These are phyloP conservation scores for Erodium texanum DNA, from an alignment of 441 rosid species.

Conservation along the genomic window DNA sequence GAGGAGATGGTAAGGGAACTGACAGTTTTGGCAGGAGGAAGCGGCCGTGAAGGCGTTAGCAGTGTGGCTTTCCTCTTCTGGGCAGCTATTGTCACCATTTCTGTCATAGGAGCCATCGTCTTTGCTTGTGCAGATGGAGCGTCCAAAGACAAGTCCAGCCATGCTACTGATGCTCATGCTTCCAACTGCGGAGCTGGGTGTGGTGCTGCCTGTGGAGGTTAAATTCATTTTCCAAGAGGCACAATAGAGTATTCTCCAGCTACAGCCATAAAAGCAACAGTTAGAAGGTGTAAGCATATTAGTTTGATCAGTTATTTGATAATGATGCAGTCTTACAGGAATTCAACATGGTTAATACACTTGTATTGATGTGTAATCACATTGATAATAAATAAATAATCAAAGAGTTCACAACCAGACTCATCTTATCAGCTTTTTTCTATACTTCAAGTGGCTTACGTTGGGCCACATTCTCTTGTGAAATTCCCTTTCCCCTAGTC, in stretches of 20 bases:
- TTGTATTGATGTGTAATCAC: neutral
- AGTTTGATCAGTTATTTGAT: neutral
- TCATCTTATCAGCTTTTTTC: neutral
- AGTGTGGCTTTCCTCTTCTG: constrained; percentile 3
- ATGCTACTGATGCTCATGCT: neutral
- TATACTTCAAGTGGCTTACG: constrained; percentile 1
- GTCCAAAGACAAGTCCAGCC: constrained; percentile 8
- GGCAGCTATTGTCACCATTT: neutral
- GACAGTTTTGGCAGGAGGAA: neutral
- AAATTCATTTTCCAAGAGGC: neutral
- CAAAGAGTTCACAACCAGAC: neutral
- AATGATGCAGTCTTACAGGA: neutral
- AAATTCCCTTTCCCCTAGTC: neutral
- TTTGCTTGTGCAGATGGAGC: constrained; percentile 10
- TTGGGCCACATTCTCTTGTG: neutral
- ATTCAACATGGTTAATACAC: neutral
- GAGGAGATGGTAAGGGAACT: constrained; percentile 8
- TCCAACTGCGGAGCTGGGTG: constrained; percentile 6
- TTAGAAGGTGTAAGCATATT: neutral
- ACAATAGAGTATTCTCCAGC: neutral
- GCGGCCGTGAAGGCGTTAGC: neutral
- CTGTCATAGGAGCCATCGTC: constrained; percentile 2
- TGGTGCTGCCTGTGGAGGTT: constrained; percentile 1
- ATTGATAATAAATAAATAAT: neutral
- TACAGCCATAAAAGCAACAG: neutral